Base-by-base conservation (phyloP, 352 stramenopile species). In the Globisporangium ultimum region DNA sequence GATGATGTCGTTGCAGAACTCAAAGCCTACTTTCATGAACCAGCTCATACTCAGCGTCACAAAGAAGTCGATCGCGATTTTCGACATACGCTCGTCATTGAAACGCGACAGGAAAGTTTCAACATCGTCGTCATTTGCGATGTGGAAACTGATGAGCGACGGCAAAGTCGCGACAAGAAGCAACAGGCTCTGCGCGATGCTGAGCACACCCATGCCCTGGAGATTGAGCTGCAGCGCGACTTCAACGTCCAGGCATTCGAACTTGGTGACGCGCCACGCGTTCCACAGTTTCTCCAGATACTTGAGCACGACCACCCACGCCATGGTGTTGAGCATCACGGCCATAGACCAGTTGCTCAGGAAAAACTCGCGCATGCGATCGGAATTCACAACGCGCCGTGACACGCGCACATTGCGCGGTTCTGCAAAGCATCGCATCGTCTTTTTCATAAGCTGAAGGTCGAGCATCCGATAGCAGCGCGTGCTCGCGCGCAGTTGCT, bases 1-100 rank as follows among this genome's bases (percentile, higher is more conserved):
- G 34, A 83, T 65, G 49, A 66, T 66, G 21, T 61, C 63, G 50
- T 76, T 83, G 57, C 60, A 71, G 32, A 78, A 46, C 45, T 83
- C 73, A 40, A 80, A 83, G 28, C 66, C 71, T 3, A 76, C 49
- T 36, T 83, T 83, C 36, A 78, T 45, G 22, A 83, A 68, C 73
- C 73, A 83, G 56, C 63, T 83, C 73, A 83, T 83, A 3, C 70
- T 76, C 13, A 83, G 51, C 48, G 66, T 74, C 34, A 83, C 73
- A 5, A 73, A 64, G 8, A 80, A 24, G n/a, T 80, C 73, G 2
- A 66, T 55, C 6, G 50, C 24, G 0, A 36, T 4, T 50, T 72
- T 72, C 9, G 48, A 40, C 0, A 66, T 54, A 15, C 69, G 68
- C 17, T 53, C 43, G 9, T 67, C 51, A 1, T 48, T 18, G 17